phyloP scores from a whole-genome alignment of 2,329 filamentous ascomycete genomes.

The Phoma sp. region DNA sequence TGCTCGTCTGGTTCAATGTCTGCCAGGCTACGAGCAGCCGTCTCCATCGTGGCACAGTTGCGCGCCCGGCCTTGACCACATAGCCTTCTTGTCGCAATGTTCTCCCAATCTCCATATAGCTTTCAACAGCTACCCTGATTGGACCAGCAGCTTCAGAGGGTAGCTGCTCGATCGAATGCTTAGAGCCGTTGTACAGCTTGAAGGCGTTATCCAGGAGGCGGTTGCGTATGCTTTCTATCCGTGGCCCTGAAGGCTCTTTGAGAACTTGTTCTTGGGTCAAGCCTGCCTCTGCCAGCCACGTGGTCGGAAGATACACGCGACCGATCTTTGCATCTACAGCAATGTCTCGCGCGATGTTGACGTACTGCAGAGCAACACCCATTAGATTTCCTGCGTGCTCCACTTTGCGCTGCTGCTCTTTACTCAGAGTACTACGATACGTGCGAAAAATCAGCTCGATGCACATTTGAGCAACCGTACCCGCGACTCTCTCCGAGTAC shows the following conservation, averaged over 20 bases:
- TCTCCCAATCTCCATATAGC: constrained; percentile 77
- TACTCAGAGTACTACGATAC: constrained; percentile 45
- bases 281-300: constrained; percentile 67
- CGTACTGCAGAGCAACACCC: constrained; percentile 77
- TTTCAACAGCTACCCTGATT: constrained; percentile 73
- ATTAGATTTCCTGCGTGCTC: constrained; percentile 66
- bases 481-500: constrained; percentile 73
- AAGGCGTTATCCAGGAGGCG: constrained; percentile 68
- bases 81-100: constrained; percentile 60
- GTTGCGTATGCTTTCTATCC: constrained; percentile 59
- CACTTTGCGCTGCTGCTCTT: constrained; percentile 51
- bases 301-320: constrained; percentile 71
- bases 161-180: constrained; percentile 65
- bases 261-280: constrained; percentile 63
- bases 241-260: constrained; percentile 54
- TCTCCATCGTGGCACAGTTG: constrained; percentile 56
- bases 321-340: constrained; percentile 67
- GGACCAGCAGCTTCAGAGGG: constrained; percentile 66
- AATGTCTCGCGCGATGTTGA: constrained; percentile 80
- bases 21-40: constrained; percentile 66
- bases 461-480: constrained; percentile 73
- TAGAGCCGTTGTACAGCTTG: constrained; percentile 62
- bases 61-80: constrained; percentile 52
- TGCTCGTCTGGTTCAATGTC: constrained; percentile 51
- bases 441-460: constrained; percentile 71